A percentile compares a stretch with the other conserved stretches of the same genome.
Evolutionary conservation across 1,139 yeast species (phyloP).

Genomic region (Petasospora fabianii): DNA sequence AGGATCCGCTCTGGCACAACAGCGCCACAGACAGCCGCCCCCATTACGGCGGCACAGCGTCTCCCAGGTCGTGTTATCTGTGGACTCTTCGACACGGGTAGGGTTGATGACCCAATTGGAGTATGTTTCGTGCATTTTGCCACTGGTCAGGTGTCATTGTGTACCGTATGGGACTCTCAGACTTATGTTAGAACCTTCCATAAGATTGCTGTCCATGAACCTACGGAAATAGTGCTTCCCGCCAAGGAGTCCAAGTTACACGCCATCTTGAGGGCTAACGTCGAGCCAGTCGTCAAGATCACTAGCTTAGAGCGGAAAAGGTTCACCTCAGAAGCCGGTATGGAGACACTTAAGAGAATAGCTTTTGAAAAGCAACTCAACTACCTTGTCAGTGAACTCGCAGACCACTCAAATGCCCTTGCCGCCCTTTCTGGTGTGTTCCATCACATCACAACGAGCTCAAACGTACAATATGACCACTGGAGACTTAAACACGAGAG

Average conservation of each 20-base stretch:
- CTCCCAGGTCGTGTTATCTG: constrained; percentile 28
- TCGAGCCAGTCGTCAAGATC: constrained; percentile 27
- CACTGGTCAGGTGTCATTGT: constrained; percentile 35
- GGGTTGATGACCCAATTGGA: constrained; percentile 32
- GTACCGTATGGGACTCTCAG: constrained; percentile 40
- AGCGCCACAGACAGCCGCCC: constrained; percentile 8
- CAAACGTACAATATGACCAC: constrained; percentile 21
- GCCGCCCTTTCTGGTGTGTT: constrained; percentile 37
- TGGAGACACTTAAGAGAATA: constrained; percentile 23
- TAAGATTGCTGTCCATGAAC: constrained; percentile 36
- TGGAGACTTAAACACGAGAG: constrained; percentile 37
- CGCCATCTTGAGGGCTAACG: constrained; percentile 35
- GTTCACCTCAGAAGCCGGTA: constrained; percentile 29
- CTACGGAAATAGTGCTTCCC: constrained; percentile 38
- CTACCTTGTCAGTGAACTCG: constrained; percentile 23
- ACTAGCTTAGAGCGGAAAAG: constrained; percentile 26
- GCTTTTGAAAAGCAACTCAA: constrained; percentile 23
- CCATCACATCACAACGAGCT: constrained; percentile 19
- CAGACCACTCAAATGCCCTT: constrained; percentile 30
- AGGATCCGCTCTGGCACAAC: constrained; percentile 1
- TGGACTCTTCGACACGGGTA: constrained; percentile 33
- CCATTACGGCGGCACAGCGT: constrained; percentile 21
- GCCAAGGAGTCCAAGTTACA: constrained; percentile 32
- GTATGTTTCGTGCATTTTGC: constrained; percentile 34
- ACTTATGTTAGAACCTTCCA: constrained; percentile 44